Evolutionary conservation across 2,329 filamentous ascomycete genomes (phyloP).

Genomic region (Fusarium vanettenii): DNA sequence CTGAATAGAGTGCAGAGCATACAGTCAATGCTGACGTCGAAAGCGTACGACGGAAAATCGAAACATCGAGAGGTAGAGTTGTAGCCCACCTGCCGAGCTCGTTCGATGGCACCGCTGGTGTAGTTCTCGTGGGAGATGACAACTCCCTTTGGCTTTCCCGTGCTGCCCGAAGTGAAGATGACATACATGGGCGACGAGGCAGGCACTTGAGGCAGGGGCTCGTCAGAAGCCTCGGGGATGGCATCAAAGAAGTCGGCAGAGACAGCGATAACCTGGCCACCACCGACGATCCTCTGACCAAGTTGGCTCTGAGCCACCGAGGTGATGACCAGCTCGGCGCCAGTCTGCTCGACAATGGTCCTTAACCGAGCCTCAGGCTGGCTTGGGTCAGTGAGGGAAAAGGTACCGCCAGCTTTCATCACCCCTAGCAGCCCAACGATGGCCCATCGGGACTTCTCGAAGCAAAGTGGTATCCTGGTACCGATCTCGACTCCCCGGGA

Average conservation of each 20-base stretch:
- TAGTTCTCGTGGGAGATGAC: slow-evolving; percentile 61
- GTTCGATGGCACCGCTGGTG: slow-evolving; percentile 57
- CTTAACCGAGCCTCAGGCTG: slow-evolving; percentile 58
- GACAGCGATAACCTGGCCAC: slow-evolving; percentile 49
- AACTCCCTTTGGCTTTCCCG: slow-evolving; percentile 71
- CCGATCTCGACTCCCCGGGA: slow-evolving; percentile 51
- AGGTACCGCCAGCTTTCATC: slow-evolving; percentile 62
- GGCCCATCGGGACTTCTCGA: slow-evolving; percentile 62
- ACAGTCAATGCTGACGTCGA: slow-evolving; percentile 54
- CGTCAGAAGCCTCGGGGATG: slow-evolving; percentile 12
- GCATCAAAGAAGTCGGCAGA: slow-evolving; percentile 45
- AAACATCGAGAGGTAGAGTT: slow-evolving; percentile 55
- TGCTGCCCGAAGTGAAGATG: slow-evolving; percentile 74
- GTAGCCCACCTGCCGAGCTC: slow-evolving; percentile 56
- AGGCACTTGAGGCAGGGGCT: slow-evolving; percentile 51
- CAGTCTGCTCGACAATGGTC: slow-evolving; percentile 57
- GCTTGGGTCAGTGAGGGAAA: slow-evolving; percentile 59
- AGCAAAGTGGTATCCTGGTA: slow-evolving; percentile 61
- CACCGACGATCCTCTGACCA: slow-evolving; percentile 51
- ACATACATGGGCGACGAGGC: slow-evolving; percentile 59
- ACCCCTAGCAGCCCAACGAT: slow-evolving; percentile 58
- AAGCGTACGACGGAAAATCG: slow-evolving; percentile 58
- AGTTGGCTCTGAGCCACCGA: slow-evolving; percentile 53
- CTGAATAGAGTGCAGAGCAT: slow-evolving; percentile 62
- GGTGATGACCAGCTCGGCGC: slow-evolving; percentile 47